Conservation (phyloP, 768 basidiomycete species). For the Panus rudis region DNA sequence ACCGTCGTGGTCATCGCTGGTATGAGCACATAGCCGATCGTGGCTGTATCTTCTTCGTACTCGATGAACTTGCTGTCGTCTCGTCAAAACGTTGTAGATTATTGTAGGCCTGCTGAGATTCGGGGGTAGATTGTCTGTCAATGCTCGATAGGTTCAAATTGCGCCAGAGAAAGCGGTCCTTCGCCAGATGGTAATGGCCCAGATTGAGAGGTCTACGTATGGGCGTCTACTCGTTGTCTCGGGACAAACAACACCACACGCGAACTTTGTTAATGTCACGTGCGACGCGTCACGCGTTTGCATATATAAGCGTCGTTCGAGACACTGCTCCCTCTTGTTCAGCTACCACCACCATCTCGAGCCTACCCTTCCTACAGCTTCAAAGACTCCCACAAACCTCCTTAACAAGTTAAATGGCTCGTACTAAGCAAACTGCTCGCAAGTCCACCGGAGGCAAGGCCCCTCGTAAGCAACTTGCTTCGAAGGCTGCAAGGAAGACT, state of each 20-base stretch:
- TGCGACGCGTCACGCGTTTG: constrained; percentile 20
- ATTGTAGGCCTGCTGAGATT: not conserved
- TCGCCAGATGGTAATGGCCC: not conserved
- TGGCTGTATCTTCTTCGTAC: no score
- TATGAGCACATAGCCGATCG: no score
- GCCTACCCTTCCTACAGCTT: constrained; percentile 1
- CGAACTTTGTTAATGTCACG: constrained; percentile 12
- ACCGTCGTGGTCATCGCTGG: no score
- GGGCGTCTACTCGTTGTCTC: not conserved
- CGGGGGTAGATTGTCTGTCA: not conserved
- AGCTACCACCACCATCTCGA: constrained; percentile 18
- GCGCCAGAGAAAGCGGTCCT: not conserved
- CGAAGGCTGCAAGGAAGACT: constrained; percentile 40
- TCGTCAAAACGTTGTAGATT: not conserved
- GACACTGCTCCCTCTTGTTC: constrained; percentile 12
- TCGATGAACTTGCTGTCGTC: no score
- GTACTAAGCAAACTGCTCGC: constrained; percentile 72
- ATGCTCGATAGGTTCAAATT: not conserved
- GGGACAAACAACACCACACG: not conserved
- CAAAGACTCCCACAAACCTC: not conserved
- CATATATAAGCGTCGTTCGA: constrained; percentile 20
- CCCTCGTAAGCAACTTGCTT: constrained; percentile 36
- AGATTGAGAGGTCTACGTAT: not conserved
- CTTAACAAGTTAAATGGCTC: constrained; percentile 43
- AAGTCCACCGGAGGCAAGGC: constrained; percentile 60